Evolutionary conservation across 2,329 filamentous ascomycete species (phyloP).

Genomic region (Magnaporthiopsis rhizophila): DNA sequence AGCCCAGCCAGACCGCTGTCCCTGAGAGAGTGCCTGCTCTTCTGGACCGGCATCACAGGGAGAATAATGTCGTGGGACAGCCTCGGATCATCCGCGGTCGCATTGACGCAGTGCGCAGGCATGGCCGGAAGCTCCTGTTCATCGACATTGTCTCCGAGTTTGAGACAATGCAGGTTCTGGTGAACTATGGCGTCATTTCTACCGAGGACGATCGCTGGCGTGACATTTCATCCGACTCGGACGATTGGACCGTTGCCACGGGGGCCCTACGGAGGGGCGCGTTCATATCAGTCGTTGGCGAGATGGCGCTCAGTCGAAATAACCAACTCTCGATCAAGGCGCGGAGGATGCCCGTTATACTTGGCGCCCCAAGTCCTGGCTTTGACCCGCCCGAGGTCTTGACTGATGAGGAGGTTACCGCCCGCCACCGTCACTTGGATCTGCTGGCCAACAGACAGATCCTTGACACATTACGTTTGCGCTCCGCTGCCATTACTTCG

Average conservation of each 20-base stretch:
- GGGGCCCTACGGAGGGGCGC: slow-evolving; percentile 64
- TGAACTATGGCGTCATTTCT: slow-evolving; percentile 46
- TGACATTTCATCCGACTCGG: not conserved
- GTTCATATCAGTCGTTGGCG: slow-evolving; percentile 67
- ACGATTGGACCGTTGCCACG: slow-evolving; percentile 18
- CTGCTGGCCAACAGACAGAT: slow-evolving; percentile 67
- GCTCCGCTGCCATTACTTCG: slow-evolving; percentile 65
- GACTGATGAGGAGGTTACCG: slow-evolving; percentile 61
- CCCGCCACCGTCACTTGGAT: slow-evolving; percentile 70
- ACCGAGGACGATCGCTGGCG: slow-evolving; percentile 16
- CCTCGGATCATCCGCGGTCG: slow-evolving; percentile 46
- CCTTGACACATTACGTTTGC: slow-evolving; percentile 62
- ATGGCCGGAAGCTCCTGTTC: slow-evolving; percentile 75
- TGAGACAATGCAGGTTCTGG: slow-evolving; percentile 65
- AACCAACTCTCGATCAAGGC: slow-evolving; percentile 72
- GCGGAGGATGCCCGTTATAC: slow-evolving; percentile 57
- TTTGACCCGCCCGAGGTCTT: slow-evolving; percentile 45
- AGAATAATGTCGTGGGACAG: not conserved
- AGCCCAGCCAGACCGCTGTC: not conserved
- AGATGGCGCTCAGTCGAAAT: slow-evolving; percentile 58
- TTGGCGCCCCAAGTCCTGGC: not conserved
- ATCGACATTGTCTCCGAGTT: slow-evolving; percentile 71
- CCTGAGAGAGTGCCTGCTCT: not conserved
- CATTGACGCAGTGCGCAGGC: slow-evolving; percentile 60
- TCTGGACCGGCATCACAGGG: not conserved